Conservation (phyloP, 345 rosid genomes). For the Trapa bicornis region DNA sequence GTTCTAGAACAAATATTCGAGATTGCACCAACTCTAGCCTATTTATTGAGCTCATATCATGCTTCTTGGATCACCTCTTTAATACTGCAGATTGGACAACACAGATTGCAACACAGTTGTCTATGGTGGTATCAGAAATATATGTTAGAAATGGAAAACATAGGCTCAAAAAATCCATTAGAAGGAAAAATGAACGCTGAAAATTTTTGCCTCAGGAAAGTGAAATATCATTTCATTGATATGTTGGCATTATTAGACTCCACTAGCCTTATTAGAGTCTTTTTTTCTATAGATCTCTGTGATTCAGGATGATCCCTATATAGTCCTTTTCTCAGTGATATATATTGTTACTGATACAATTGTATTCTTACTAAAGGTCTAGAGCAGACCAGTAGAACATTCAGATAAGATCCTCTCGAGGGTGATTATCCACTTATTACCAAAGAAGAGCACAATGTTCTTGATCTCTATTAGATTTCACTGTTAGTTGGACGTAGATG, state of each 20-base stretch:
- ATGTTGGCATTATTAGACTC: neutral
- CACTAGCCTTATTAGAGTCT: neutral
- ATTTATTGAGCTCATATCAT: no score
- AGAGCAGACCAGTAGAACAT: slow-evolving; percentile 67
- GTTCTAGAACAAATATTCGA: no score
- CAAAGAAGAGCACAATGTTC: slow-evolving; percentile 69
- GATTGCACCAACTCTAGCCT: no score
- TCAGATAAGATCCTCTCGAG: slow-evolving; percentile 45
- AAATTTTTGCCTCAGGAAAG: neutral
- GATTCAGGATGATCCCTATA: neutral
- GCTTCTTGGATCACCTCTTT: no score
- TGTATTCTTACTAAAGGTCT: slow-evolving; percentile 34
- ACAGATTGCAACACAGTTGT: slow-evolving; percentile 9
- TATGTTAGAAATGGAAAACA: neutral
- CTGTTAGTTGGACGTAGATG: no score
- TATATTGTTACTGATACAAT: neutral
- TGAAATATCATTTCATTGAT: neutral
- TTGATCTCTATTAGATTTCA: slow-evolving; percentile 25
- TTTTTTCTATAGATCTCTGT: neutral
- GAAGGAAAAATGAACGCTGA: neutral
- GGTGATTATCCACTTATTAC: slow-evolving; percentile 68
- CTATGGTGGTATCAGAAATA: neutral
- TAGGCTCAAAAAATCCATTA: neutral
- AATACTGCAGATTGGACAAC: slow-evolving; percentile 44
- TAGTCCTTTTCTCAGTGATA: neutral